phyloP scores from a whole-genome alignment of 2,329 filamentous ascomycete species.

The Fusarium tjaetaba region DNA sequence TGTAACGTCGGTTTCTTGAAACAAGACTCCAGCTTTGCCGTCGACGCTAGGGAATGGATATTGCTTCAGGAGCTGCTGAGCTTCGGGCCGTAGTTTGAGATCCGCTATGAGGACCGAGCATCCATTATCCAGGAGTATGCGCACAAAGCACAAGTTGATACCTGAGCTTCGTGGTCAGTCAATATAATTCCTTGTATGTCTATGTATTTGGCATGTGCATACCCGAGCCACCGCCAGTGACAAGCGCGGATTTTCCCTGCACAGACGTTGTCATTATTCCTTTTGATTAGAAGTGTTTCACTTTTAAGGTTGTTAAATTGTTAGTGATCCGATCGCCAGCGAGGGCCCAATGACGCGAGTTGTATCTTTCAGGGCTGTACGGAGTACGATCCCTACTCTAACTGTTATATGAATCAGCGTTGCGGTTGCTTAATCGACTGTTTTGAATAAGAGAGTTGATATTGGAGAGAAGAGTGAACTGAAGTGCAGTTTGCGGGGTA shows the following conservation, averaged over 20 bases:
- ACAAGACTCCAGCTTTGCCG: constrained; percentile 44
- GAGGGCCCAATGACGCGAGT: neutral
- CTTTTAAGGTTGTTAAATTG: neutral
- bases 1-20: constrained; percentile 50
- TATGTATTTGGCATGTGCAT: neutral
- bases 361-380: neutral
- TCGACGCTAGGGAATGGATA: constrained; percentile 41
- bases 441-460: neutral
- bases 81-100: constrained; percentile 48
- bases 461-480: neutral
- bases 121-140: constrained; percentile 47
- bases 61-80: constrained; percentile 46
- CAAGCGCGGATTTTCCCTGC: constrained; percentile 32
- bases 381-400: neutral
- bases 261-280: constrained; percentile 40
- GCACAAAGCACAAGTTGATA: constrained; percentile 51
- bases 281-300: neutral
- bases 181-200: neutral
- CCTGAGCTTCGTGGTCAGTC: constrained; percentile 37
- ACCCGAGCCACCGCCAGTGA: constrained; percentile 41
- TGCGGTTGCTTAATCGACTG: neutral
- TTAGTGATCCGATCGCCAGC: neutral
- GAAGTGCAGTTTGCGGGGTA: constrained; percentile 17
- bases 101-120: constrained; percentile 53
- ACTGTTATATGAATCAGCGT: neutral